Percentiles rank a stretch among this genome's conserved stretches.
Evolutionary conservation across 352 stramenopile species (phyloP).

Genomic region (Hyaloperonospora brassicae): DNA sequence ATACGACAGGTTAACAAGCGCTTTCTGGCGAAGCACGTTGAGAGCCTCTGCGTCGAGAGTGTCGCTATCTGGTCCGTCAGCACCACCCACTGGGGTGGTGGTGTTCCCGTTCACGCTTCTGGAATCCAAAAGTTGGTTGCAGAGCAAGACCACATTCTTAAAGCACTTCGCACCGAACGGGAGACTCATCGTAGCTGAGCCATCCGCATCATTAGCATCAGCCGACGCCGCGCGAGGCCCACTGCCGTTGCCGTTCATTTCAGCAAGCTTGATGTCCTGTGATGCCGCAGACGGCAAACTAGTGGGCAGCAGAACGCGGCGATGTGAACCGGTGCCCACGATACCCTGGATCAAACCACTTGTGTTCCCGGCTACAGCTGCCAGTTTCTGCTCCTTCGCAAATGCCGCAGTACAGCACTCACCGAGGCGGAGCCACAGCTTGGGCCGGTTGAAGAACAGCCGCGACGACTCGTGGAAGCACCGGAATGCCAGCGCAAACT

Average conservation of each 20-base stretch:
- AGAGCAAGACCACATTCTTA: slow-evolving; percentile 80
- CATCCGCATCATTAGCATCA: slow-evolving; percentile 29
- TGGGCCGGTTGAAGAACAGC: slow-evolving; percentile 87
- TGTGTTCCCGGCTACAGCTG: slow-evolving; percentile 59
- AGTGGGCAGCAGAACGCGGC: slow-evolving; percentile 74
- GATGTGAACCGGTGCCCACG: slow-evolving; percentile 68
- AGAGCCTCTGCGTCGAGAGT: slow-evolving; percentile 44
- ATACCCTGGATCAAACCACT: slow-evolving; percentile 75
- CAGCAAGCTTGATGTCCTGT: slow-evolving; percentile 58
- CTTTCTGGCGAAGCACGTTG: slow-evolving; percentile 74
- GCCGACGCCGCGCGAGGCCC: slow-evolving; percentile 21
- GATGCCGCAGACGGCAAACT: slow-evolving; percentile 49
- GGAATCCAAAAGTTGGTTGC: slow-evolving; percentile 61
- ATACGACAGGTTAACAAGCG: slow-evolving; percentile 82
- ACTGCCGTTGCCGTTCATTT: slow-evolving; percentile 44
- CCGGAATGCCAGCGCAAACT: slow-evolving; percentile 78
- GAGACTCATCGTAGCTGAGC: slow-evolving; percentile 69
- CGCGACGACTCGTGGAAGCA: slow-evolving; percentile 86
- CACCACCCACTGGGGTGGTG: slow-evolving; percentile 9
- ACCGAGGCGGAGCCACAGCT: slow-evolving; percentile 88
- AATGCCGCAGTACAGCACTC: slow-evolving; percentile 87
- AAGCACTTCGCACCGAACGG: slow-evolving; percentile 84
- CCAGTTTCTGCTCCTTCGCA: slow-evolving; percentile 58
- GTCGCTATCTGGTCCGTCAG: slow-evolving; percentile 22
- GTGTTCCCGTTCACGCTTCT: slow-evolving; percentile 26